A percentile compares a stretch with the other conserved stretches of the same genome.
These are phyloP conservation scores for Allantophomopsis cytisporea DNA, from an alignment of 2,329 filamentous ascomycete species.

Conservation along the genomic window DNA sequence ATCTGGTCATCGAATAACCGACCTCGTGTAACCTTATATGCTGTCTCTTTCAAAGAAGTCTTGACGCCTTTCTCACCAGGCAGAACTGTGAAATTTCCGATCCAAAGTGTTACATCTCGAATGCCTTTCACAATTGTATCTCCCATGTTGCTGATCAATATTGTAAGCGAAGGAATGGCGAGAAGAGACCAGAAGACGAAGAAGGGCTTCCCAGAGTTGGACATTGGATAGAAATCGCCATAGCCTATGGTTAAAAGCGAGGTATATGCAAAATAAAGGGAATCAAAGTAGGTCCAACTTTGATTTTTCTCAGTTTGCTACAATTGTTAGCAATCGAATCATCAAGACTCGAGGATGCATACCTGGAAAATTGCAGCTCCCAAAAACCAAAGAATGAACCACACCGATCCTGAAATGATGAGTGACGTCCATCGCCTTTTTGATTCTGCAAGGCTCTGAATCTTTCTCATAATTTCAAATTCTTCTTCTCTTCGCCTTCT, in stretches of 20 bases:
- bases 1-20: slow-evolving; percentile 24
- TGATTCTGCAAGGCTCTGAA: slow-evolving; percentile 50
- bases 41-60: slow-evolving; percentile 28
- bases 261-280: slow-evolving; percentile 77
- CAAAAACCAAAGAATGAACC: slow-evolving; percentile 64
- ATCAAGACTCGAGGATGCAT: neutral
- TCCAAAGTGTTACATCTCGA: slow-evolving; percentile 36
- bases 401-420: slow-evolving; percentile 50
- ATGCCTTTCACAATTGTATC: slow-evolving; percentile 64
- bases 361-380: slow-evolving; percentile 59
- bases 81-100: slow-evolving; percentile 47
- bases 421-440: slow-evolving; percentile 67
- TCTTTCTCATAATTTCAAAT: slow-evolving; percentile 69
- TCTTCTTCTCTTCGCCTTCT: slow-evolving; percentile 52
- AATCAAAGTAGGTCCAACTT: slow-evolving; percentile 62
- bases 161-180: slow-evolving; percentile 77
- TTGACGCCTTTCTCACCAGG: slow-evolving; percentile 38
- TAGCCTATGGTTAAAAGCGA: slow-evolving; percentile 79
- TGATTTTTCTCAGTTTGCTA: slow-evolving; percentile 34
- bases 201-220: slow-evolving; percentile 67
- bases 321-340: neutral
- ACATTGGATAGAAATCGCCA: slow-evolving; percentile 65
- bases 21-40: slow-evolving; percentile 28
- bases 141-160: slow-evolving; percentile 71
- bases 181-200: slow-evolving; percentile 90